Percentiles rank a stretch among this genome's conserved stretches.
Conservation (phyloP, 495 filamentous ascomycete genomes). For the Lasiosphaeris hirsuta region DNA sequence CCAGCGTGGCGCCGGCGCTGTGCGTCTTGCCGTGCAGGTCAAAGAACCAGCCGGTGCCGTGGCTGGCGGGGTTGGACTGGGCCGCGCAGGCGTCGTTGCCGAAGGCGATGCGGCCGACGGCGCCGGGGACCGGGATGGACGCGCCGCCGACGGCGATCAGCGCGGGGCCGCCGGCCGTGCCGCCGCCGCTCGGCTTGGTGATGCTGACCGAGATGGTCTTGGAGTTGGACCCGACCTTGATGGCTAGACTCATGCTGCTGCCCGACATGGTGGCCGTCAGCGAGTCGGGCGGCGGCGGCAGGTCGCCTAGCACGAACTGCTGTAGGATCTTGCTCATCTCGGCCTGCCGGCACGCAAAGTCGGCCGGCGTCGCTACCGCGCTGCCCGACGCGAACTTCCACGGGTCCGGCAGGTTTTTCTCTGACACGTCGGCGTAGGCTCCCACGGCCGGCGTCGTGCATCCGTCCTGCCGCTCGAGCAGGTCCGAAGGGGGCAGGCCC, state of each 20-base stretch:
- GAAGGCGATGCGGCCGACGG: slow-evolving; percentile 48
- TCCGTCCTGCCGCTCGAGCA: too few species aligned
- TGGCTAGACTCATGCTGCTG: slow-evolving; percentile 37
- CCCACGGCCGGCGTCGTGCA: too few species aligned
- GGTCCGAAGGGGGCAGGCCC: too few species aligned
- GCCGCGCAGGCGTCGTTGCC: slow-evolving; percentile 48
- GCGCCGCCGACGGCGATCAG: slow-evolving; percentile 50
- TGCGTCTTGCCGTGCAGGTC: slow-evolving; percentile 47
- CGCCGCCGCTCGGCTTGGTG: slow-evolving; percentile 38
- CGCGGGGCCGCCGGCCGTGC: slow-evolving; percentile 40
- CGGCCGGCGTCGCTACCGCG: slow-evolving; percentile 43
- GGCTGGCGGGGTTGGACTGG: slow-evolving; percentile 34
- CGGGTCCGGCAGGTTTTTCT: slow-evolving; percentile 43
- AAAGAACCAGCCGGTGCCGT: slow-evolving; percentile 50
- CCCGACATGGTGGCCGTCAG: slow-evolving; percentile 36
- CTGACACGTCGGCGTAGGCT: too few species aligned
- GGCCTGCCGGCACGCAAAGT: slow-evolving; percentile 48
- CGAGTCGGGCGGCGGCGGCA: slow-evolving; percentile 44
- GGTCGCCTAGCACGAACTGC: slow-evolving; percentile 50
- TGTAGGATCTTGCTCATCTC: slow-evolving; percentile 52
- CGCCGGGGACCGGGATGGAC: slow-evolving; percentile 45
- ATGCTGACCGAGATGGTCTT: slow-evolving; percentile 51
- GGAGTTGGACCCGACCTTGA: slow-evolving; percentile 44
- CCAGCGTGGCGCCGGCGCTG: slow-evolving; percentile 49
- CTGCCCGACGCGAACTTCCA: slow-evolving; percentile 46